Base-by-base conservation (phyloP, 768 basidiomycete genomes). In the Lactarius psammicola region DNA sequence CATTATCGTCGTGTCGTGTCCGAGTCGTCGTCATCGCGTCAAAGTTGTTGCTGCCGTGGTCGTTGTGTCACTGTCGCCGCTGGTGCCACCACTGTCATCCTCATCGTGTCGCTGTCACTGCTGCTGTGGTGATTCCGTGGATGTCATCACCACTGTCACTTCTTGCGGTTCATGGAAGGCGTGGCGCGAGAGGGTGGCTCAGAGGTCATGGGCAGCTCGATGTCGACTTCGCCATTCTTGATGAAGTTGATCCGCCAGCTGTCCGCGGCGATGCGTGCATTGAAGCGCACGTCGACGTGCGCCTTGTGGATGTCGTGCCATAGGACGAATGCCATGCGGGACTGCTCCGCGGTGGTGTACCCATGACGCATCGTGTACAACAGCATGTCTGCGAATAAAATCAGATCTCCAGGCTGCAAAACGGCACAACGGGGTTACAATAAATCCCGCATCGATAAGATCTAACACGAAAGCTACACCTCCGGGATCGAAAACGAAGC, bases 241-340 rank as follows among this genome's bases (percentile, higher is more conserved):
- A 77, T 63, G 20, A 70, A 70, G 23, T 82, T 76, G 63, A 90
- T 80, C 9, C 71, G 72, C 89, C 89, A 90, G 62, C 91, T 74
- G 13, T 80, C 79, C 59, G 77, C 81, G 51, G 82, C 81, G 11
- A 89, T 84, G 2, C 72, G 72, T 1, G 73, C 75, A 70, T 92
- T 92, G 66, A 85, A 81, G 44, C 88, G 84, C 49, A 93, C 79
- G 72, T 92, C 90, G 23, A 75, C 77, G 73, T 83, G 86, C 55
- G 81, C 75, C 40, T 79, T 75, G 60, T 89, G 84, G 23, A 90
- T 80, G 23, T 79, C 74, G 34, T 72, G 72, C 31, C 91, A 84
- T 71, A 94, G 80, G 60, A 80, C 72, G 61, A 82, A 77, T 30
- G 90, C 80, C 20, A 85, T 84, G 11, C 75, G 74, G 1, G 87